A percentile compares a stretch with the other conserved stretches of the same genome.
Evolutionary conservation across 345 rosid genomes (phyloP).

Genomic region (Clausena lansium): DNA sequence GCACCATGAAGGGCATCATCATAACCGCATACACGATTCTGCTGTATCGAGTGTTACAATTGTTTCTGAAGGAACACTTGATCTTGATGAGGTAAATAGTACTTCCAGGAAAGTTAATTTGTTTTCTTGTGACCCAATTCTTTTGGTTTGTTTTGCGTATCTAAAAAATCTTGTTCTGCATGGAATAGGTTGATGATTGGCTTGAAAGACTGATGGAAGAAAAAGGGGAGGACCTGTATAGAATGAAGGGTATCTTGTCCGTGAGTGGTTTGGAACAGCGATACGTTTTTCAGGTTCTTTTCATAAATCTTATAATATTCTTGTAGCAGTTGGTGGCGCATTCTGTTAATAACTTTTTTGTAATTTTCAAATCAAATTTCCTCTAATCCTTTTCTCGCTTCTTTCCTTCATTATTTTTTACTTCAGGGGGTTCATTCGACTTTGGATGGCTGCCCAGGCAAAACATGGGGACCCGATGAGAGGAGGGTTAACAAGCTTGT

Average conservation of each 20-base stretch:
- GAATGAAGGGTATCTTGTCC: slow-evolving; percentile 68
- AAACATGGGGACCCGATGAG: slow-evolving; percentile 59
- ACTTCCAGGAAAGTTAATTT: neutral
- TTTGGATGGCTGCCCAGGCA: slow-evolving; percentile 58
- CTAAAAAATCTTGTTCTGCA: neutral
- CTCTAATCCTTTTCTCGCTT: neutral
- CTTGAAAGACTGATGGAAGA: slow-evolving; percentile 66
- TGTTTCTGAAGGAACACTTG: slow-evolving; percentile 68
- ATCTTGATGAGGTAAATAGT: slow-evolving; percentile 63
- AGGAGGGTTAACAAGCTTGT: slow-evolving; percentile 67
- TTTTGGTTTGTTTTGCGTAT: too few species aligned
- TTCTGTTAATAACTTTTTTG: neutral
- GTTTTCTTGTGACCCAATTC: neutral
- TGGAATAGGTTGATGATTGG: slow-evolving; percentile 71
- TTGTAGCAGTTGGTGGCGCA: neutral
- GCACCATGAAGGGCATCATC: slow-evolving; percentile 50
- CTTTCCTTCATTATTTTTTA: neutral
- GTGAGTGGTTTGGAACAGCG: slow-evolving; percentile 46
- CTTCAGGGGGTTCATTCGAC: slow-evolving; percentile 61
- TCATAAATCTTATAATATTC: neutral
- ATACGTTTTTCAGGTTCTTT: slow-evolving; percentile 61
- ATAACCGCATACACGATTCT: slow-evolving; percentile 67
- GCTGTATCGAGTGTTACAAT: slow-evolving; percentile 69
- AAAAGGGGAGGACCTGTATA: slow-evolving; percentile 67
- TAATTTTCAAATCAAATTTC: neutral